Evolutionary conservation across 768 basidiomycete species (phyloP), one percentile per base, ranked within the genome.

Genomic region (Mycena pura): DNA sequence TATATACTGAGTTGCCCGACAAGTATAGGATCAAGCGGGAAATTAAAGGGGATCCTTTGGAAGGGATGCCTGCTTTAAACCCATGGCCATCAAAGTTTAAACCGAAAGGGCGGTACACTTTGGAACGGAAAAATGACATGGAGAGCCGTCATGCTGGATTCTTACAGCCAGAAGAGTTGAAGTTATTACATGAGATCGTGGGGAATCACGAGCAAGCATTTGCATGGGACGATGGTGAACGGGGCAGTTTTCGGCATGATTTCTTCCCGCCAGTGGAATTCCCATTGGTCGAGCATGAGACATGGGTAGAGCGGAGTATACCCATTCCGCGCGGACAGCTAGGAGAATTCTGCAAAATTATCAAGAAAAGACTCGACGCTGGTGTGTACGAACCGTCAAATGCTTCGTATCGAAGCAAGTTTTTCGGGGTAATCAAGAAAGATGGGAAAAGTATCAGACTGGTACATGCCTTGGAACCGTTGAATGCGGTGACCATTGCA

Each of bases 361-460:
- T 71, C 21, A 64, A 69, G 41, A 47, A 49, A 3, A 62, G 58
- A 24, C 9, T 69, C 3, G 65, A 64, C 28, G 47, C 64, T 0
- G 62, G 62, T 1, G 67, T 55, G 0, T 67, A 60, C 36, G 66
- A 62, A 17, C 47, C 41, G 1, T 63, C 40, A 3, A 40, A 57
- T 19, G 24, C 60, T 1, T 51, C 62, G 13, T 78, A 78, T 25
- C 57, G 73, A 0, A 76, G 74, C 0, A 48, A 69, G 4, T 75
- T 71, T 71, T 79, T 77, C 38, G 74, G 70, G 19, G 71, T 78
- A 0, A 29, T 60, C 10, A 60, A 60, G 52, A 70, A 72, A 21
- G 66, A 71, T 36, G 62, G 69, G 4, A 68, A 66, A 34, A 63
- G 58, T 0, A 60, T 75, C 2, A 44, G 66, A 0, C n/a, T 72